These are phyloP conservation scores for Mortierella antarctica DNA, from an alignment of 192 early-diverging fungal genomes.

Conservation along the genomic window DNA sequence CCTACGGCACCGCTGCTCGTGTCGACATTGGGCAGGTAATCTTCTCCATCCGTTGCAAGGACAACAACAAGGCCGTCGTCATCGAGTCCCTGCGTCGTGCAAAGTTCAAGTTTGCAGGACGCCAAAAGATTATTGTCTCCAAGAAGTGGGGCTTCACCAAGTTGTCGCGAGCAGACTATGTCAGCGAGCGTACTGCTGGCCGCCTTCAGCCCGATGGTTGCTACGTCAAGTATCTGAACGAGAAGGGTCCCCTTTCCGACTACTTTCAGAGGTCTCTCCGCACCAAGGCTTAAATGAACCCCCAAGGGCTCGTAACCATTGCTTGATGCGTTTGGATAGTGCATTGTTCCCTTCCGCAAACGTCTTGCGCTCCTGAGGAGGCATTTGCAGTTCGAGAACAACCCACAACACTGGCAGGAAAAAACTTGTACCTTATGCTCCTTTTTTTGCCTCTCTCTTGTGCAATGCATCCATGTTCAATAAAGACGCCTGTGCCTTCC, in stretches of 20 bases:
- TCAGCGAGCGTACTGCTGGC: slow-evolving; percentile 77
- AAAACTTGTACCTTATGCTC: too few species aligned
- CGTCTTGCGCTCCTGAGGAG: too few species aligned
- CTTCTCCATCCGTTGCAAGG: slow-evolving; percentile 96
- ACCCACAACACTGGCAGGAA: too few species aligned
- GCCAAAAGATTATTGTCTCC: slow-evolving; percentile 98
- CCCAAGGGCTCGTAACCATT: neutral
- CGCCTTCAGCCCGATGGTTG: slow-evolving; percentile 91
- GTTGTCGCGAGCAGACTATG: slow-evolving; percentile 91
- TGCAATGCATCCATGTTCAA: neutral
- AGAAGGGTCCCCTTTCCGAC: slow-evolving; percentile 80
- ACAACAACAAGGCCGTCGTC: slow-evolving; percentile 91
- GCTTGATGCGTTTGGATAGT: neutral
- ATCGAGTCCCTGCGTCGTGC: slow-evolving; percentile 77
- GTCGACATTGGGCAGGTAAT: slow-evolving; percentile 99
- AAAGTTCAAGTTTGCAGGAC: slow-evolving; percentile 98
- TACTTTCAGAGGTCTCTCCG: slow-evolving; percentile 57
- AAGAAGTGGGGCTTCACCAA: slow-evolving; percentile 99
- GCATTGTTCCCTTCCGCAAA: too few species aligned
- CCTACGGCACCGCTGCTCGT: slow-evolving; percentile 93
- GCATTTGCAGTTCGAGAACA: too few species aligned
- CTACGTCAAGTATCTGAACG: slow-evolving; percentile 93
- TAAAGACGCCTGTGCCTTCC: too few species aligned
- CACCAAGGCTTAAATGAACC: slow-evolving; percentile 29
- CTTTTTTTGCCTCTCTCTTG: neutral